Percentiles rank a stretch among this genome's conserved stretches.
Evolutionary conservation across 2,329 filamentous ascomycete genomes (phyloP).

Genomic region (Chaetomium globosum): DNA sequence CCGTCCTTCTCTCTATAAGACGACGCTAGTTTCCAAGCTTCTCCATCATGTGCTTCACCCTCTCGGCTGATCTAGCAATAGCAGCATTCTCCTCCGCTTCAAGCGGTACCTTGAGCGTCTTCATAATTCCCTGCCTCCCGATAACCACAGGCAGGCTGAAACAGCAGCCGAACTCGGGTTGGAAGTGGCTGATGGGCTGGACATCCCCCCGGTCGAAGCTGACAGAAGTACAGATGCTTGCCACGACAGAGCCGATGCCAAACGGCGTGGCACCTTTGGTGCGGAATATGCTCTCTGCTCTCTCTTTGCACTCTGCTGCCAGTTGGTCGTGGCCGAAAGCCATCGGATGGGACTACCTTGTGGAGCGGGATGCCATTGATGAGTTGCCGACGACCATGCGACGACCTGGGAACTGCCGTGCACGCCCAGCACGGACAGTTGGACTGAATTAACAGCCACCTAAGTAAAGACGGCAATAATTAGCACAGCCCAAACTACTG

Average conservation of each 20-base stretch:
- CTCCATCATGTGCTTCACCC: background rate
- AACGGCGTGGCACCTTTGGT: constrained; percentile 55
- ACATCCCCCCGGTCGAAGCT: constrained; percentile 52
- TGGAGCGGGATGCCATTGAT: constrained; percentile 26
- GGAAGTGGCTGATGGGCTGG: constrained; percentile 53
- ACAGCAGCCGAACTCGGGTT: constrained; percentile 51
- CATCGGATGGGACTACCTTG: constrained; percentile 7
- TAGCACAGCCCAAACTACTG: background rate
- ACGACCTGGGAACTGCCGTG: constrained; percentile 21
- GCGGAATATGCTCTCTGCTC: constrained; percentile 51
- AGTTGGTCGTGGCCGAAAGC: constrained; percentile 44
- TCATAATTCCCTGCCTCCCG: constrained; percentile 51
- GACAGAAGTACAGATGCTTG: constrained; percentile 54
- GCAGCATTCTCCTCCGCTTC: constrained; percentile 15
- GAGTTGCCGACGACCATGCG: constrained; percentile 27
- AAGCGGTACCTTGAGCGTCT: constrained; percentile 30
- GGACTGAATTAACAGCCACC: constrained; percentile 24
- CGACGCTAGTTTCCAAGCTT: no score
- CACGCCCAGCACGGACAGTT: constrained; percentile 24
- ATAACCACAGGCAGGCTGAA: constrained; percentile 54
- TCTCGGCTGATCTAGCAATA: constrained; percentile 19
- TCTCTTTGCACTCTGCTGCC: constrained; percentile 49
- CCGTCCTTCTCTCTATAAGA: no score
- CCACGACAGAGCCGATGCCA: constrained; percentile 53
- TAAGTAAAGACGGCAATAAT: background rate